These are phyloP conservation scores for Astragalus membranaceus DNA, from an alignment of 306 rosid genomes.

Conservation along the genomic window DNA sequence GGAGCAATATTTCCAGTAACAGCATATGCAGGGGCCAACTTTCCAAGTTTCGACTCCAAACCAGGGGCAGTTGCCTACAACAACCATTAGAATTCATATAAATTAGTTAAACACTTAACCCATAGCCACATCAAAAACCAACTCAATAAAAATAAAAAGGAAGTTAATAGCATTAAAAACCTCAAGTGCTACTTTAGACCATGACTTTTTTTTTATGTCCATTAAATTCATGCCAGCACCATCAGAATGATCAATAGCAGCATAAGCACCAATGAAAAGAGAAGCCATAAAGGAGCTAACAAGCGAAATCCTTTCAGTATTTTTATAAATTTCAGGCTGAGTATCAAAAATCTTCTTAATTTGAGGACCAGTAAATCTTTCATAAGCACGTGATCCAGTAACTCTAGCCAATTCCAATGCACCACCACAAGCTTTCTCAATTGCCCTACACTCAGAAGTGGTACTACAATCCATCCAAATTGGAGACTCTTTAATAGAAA, in stretches of 20 bases:
- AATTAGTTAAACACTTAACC: not conserved
- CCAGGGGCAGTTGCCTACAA: constrained; percentile 79
- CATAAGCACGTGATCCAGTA: constrained; percentile 82
- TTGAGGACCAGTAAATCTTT: constrained; percentile 88
- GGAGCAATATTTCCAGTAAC: constrained; percentile 75
- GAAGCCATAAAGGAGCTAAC: constrained; percentile 96
- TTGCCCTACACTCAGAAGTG: constrained; percentile 61
- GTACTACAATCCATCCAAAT: constrained; percentile 98
- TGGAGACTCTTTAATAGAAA: constrained; percentile 63
- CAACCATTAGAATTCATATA: not conserved
- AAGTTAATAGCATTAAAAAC: constrained; percentile 26
- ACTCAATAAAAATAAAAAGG: not conserved
- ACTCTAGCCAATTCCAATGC: constrained; percentile 66
- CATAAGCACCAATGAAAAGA: constrained; percentile 63
- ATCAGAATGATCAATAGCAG: constrained; percentile 84
- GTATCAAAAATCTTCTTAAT: constrained; percentile 68
- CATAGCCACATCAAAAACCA: not conserved
- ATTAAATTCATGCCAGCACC: constrained; percentile 96
- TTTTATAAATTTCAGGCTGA: constrained; percentile 49
- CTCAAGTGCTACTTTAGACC: constrained; percentile 74
- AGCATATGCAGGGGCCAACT: constrained; percentile 76
- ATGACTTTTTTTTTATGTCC: constrained; percentile 64
- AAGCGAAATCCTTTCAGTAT: constrained; percentile 90
- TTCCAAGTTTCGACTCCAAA: constrained; percentile 82
- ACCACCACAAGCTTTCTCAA: constrained; percentile 90